These are phyloP conservation scores for Jacaranda copaia DNA, from an alignment of 257 asterid genomes.

Conservation along the genomic window DNA sequence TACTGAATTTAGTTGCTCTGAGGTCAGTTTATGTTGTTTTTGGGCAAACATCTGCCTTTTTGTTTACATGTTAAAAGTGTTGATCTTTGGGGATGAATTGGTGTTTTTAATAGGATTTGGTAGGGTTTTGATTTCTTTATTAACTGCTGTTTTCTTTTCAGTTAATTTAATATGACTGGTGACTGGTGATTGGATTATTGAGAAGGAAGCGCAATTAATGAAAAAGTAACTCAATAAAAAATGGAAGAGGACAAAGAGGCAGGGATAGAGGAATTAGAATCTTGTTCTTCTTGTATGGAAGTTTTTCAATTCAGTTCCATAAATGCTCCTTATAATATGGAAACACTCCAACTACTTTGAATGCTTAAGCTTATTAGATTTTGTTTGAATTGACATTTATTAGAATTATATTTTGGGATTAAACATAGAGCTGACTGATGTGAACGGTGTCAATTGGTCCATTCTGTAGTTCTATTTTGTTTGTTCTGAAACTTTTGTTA, in stretches of 20 bases:
- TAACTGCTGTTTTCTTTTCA: slow-evolving; percentile 12
- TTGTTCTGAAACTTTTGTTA: too few species aligned
- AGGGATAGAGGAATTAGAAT: slow-evolving; percentile 17
- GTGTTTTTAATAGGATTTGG: not conserved
- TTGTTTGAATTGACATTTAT: not conserved
- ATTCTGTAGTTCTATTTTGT: too few species aligned
- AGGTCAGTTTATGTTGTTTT: slow-evolving; percentile 55
- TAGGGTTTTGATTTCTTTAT: slow-evolving; percentile 13
- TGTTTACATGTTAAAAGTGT: slow-evolving; percentile 9
- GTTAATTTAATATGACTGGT: slow-evolving; percentile 27
- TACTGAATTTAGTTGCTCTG: slow-evolving; percentile 62
- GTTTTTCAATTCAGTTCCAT: slow-evolving; percentile 24
- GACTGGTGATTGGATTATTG: slow-evolving; percentile 19
- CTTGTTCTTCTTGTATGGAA: slow-evolving; percentile 30
- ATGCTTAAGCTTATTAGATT: not conserved
- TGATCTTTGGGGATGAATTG: slow-evolving; percentile 2
- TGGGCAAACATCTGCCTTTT: not conserved
- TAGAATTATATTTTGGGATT: not conserved
- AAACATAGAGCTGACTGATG: not conserved
- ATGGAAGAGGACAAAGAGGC: not conserved
- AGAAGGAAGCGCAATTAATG: slow-evolving; percentile 23
- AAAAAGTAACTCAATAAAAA: not conserved
- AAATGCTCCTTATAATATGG: slow-evolving; percentile 27
- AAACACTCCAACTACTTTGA: slow-evolving; percentile 10
- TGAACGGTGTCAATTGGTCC: not conserved